Conservation (phyloP, 805 yeast genomes). For the Martiniozyma abietophila region DNA sequence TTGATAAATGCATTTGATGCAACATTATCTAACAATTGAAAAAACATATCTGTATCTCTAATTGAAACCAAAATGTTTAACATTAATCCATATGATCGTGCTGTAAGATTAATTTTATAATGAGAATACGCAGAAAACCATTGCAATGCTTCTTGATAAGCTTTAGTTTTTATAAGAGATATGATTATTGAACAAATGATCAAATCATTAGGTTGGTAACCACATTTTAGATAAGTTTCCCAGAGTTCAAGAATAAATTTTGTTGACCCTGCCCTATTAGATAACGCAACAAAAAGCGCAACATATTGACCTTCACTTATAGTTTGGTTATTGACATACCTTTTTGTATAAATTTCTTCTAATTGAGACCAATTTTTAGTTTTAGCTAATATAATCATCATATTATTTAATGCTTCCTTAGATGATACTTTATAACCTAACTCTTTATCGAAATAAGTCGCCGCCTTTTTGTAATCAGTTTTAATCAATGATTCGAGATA, state of each 20-base stretch:
- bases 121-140: conserved; percentile 29
- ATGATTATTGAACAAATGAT: conserved; percentile 38
- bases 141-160: conserved; percentile 28
- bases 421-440: conserved; percentile 11
- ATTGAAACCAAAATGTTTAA: conserved; percentile 29
- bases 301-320: conserved; percentile 47
- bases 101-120: conserved; percentile 22
- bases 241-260: conserved; percentile 29
- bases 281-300: conserved; percentile 52
- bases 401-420: conserved; percentile 12
- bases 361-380: conserved; percentile 39
- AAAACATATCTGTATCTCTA: conserved; percentile 29
- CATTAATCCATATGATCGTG: conserved; percentile 27
- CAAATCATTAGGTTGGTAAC: conserved; percentile 36
- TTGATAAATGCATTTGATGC: conserved; percentile 4
- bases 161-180: conserved; percentile 29
- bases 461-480: conserved; percentile 12
- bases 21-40: conserved; percentile 24
- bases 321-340: conserved; percentile 43
- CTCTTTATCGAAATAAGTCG: conserved; percentile 5
- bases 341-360: conserved; percentile 46
- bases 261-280: conserved; percentile 39
- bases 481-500: conserved; percentile 13
- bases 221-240: conserved; percentile 37
- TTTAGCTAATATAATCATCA: conserved; percentile 16